Evolutionary conservation across 495 filamentous ascomycete genomes (phyloP), one percentile per base, ranked within the genome.

Genomic region (Hypomontagnella monticulosa): DNA sequence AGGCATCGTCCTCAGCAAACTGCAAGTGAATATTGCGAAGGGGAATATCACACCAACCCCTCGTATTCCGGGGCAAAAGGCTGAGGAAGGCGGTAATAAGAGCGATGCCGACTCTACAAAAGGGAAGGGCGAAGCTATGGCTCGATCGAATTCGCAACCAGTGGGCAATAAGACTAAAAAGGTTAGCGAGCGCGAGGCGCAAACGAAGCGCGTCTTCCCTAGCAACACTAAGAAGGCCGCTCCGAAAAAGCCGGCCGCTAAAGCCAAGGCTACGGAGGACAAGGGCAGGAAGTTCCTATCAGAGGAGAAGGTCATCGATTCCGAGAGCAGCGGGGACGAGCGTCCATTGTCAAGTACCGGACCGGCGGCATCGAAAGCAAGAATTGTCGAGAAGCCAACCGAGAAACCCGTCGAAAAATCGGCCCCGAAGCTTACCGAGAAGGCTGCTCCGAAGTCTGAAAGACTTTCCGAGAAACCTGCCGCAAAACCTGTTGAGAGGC

Each of bases 1-100:
- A 73, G 92, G 92, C 14, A 93, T 88, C 61, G 85, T 86, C 52
- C 80, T 96, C 7, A 96, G 93, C 62, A 88, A 87, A 63, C 81
- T 97, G 33, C 82, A 85, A 37, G 78, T 76, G 9, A 83, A 87
- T 37, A 81, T 94, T 19, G 81, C 83, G 30, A 86, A 81, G 60
- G 84, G 85, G 2, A 82, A 84, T 4, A 75, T 84, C 23, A 81
- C 83, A 46, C 85, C 85, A 43, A 81, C 83, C 3, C 85, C 89
- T 5, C 84, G 84, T 69, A 83, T 84, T 67, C 81, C 85, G 56
- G 74, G 81, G n/a, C 80, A 86, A 34, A 82, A 83, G 43, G 73
- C 83, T 8, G 87, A 88, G 10, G 82, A 84, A 5, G 75, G 51
- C 8, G 51, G 80, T 10, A 82, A 83, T 50, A 75, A 79, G 61